These are phyloP conservation scores for Scutellaria barbata DNA, from an alignment of 257 asterid genomes.

Conservation along the genomic window DNA sequence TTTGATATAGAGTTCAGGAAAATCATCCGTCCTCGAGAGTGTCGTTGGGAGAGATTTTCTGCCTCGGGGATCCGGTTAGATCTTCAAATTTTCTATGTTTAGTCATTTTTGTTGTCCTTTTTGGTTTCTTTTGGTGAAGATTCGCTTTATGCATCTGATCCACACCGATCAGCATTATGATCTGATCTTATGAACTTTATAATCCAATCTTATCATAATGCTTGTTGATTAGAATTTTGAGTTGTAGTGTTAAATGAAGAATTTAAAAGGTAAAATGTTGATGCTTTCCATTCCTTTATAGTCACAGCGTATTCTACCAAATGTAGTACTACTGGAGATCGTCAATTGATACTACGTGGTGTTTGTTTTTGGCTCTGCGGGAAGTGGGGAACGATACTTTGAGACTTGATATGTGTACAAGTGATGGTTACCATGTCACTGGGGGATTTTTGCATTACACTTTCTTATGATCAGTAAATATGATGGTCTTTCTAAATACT, in stretches of 20 bases:
- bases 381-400: not conserved
- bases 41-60: constrained; percentile 96
- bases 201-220: not conserved
- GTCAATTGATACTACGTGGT: not conserved
- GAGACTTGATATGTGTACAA: constrained; percentile 7
- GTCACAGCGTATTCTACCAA: not conserved
- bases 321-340: constrained; percentile 19
- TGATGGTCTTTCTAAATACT: not conserved
- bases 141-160: not conserved
- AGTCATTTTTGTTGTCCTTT: not conserved
- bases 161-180: constrained; percentile 13
- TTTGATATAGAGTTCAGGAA: constrained; percentile 82
- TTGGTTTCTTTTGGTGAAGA: constrained; percentile 25
- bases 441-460: not conserved
- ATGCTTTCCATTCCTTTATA: not conserved
- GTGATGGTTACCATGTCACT: constrained; percentile 8
- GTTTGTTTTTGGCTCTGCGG: constrained; percentile 18
- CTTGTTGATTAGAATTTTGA: constrained; percentile 19
- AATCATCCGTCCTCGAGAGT: constrained; percentile 96
- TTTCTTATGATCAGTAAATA: constrained; percentile 9
- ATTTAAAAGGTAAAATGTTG: not conserved
- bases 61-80: constrained; percentile 97
- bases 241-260: constrained; percentile 9
- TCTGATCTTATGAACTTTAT: not conserved
- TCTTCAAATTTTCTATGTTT: not conserved